Evolutionary conservation across 768 basidiomycete species (phyloP), one percentile per base, ranked within the genome.

Genomic region (Arthromyces matolae): DNA sequence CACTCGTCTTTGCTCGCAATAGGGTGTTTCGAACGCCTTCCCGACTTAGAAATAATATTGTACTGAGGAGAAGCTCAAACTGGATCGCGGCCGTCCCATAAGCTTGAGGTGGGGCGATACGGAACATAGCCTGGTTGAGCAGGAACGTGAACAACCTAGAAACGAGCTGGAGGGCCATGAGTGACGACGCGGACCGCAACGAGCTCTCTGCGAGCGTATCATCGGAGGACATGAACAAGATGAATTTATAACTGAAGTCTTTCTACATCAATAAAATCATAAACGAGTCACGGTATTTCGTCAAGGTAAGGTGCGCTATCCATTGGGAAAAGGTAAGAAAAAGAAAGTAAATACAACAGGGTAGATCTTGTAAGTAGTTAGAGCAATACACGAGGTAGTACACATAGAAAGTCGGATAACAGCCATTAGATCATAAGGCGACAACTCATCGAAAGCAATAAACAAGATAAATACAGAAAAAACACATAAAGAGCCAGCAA

Each of bases 21-120:
- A 96, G 76, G 5, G 89, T 83, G 62, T 86, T 90, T 32, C 96
- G 77, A 7, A 98, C 78, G 14, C 94, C 95, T 64, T 99, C 96
- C n/a, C 96, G 76, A 27, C 86, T 85, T 7, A 98, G 74, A 64
- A 98, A 97, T 35, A 98, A 73, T 58, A 94, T 89, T 9, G 93
- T 93, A 56, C 86, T 89, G 37, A 89, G 77, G 20, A 98, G 61
- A 22, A 97, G 79, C 63, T 98, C 96, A 65, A 98, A 93, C 59
- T 96, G 94, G 52, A 99, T 88, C 0, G 92, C 81, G 13, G 91
- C 93, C 0, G 89, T 93, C 8, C 95, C 87, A 61, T 91, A 94
- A 12, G 85, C 86, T 27, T 80, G 79, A 1, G 94, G 93, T 0
- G 91, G 84, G 2, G 87, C 84, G 23, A 93, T 73, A 1, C 92